These are phyloP conservation scores for Hypoxylon subgilvum DNA, from an alignment of 495 filamentous ascomycete species.

Conservation along the genomic window DNA sequence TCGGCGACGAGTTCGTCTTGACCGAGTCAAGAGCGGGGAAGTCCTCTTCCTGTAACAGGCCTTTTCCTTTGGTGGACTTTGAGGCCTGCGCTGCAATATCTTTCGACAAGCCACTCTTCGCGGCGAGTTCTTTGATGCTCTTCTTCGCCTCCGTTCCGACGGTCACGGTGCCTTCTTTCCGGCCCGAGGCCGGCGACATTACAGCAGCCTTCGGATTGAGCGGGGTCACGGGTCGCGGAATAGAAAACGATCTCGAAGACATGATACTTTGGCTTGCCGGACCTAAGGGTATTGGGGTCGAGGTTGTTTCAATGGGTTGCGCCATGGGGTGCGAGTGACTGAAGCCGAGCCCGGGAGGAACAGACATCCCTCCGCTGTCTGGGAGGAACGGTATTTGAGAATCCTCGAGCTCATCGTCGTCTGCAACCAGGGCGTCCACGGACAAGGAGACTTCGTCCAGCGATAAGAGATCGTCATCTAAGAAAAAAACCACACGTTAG, in stretches of 20 bases:
- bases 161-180: constrained; percentile 33
- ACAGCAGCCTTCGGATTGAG: constrained; percentile 12
- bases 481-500: constrained; percentile 44
- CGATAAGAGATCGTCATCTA: constrained; percentile 58
- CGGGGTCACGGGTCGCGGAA: constrained; percentile 38
- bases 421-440: constrained; percentile 65
- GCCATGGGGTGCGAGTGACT: constrained; percentile 59
- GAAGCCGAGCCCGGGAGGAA: constrained; percentile 71
- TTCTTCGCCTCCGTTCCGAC: constrained; percentile 51
- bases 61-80: constrained; percentile 41
- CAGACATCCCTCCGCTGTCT: constrained; percentile 53
- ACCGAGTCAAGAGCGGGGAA: constrained; percentile 61
- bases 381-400: constrained; percentile 51
- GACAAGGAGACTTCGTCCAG: constrained; percentile 59
- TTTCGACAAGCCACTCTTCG: constrained; percentile 53
- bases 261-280: constrained; percentile 14
- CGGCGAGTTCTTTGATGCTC: constrained; percentile 53
- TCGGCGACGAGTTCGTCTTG: constrained; percentile 40
- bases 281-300: constrained; percentile 24
- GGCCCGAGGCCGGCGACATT: constrained; percentile 20
- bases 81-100: constrained; percentile 53
- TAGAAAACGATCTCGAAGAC: constrained; percentile 15
- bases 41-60: constrained; percentile 59
- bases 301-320: constrained; percentile 11
- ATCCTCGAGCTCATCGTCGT: constrained; percentile 47